Percentiles rank a stretch among this genome's conserved stretches.
phyloP scores from a whole-genome alignment of 2,329 filamentous ascomycete genomes.

The Aspergillus hortae region DNA sequence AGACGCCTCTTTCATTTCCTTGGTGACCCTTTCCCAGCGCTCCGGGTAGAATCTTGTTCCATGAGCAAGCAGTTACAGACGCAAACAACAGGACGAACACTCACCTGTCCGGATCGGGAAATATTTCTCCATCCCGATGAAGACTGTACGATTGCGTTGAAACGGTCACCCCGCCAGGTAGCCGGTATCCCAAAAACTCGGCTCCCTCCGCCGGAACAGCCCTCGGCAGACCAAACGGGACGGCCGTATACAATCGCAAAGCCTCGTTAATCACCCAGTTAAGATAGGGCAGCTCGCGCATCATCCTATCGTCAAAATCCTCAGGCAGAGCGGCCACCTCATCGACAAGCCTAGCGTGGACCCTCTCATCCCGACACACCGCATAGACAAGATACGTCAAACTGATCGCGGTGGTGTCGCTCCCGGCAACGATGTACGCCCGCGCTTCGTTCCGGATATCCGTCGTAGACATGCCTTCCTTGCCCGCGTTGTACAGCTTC shows the following conservation, averaged over 20 bases:
- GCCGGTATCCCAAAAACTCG: constrained; percentile 34
- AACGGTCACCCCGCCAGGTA: constrained; percentile 53
- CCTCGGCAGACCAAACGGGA: constrained; percentile 55
- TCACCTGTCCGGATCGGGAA: constrained; percentile 50
- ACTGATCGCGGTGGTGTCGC: constrained; percentile 50
- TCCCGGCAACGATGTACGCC: constrained; percentile 49
- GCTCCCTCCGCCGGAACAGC: constrained; percentile 47
- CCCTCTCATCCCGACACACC: constrained; percentile 14
- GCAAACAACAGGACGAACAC: constrained; percentile 19
- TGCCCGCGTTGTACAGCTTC: constrained; percentile 21
- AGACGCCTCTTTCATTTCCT: constrained; percentile 54
- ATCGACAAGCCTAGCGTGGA: constrained; percentile 16
- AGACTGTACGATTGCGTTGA: constrained; percentile 54
- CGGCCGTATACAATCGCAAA: constrained; percentile 54
- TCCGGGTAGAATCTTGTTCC: constrained; percentile 24
- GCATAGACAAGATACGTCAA: constrained; percentile 43
- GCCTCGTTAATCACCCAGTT: constrained; percentile 59
- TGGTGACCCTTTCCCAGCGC: constrained; percentile 22
- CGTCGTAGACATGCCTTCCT: constrained; percentile 21
- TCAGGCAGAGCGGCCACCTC: constrained; percentile 18
- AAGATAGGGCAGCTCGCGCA: constrained; percentile 52
- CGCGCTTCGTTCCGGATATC: constrained; percentile 43
- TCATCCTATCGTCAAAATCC: constrained; percentile 28
- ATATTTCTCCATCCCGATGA: constrained; percentile 52
- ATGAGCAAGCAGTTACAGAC: constrained; percentile 28